Base-by-base conservation (phyloP, 345 rosid genomes). In the Cardamine resedifolia region DNA sequence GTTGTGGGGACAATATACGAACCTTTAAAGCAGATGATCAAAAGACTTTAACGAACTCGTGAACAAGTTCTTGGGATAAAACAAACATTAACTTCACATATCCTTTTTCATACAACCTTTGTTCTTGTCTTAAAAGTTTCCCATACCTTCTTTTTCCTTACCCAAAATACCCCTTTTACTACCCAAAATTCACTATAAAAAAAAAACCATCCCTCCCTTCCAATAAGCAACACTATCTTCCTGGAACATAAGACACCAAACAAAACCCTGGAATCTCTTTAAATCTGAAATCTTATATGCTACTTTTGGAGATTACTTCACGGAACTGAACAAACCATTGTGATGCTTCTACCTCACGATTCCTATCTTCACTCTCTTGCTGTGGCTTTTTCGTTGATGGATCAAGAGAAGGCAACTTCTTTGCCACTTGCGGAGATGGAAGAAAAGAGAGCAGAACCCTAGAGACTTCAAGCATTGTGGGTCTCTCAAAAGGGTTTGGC, bases 401-500 rank as follows among this genome's bases (percentile, higher is more conserved):
- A 76, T 88, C 87, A 1, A 77, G 14, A 4, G 86, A 45, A 47
- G 59, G 19, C 20, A 31, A 31, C 70, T 78, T 78, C 62, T 94
- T 94, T 0, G 56, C 31, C 0, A 72, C 4, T 0, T 82, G 81
- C 23, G 79, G 79, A 15, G 84, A 59, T 31, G 98, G 96, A 14
- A 90, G 74, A 19, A 91, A 82, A 8, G 96, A 85, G 30, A 84
- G 77, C 66, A 95, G 60, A 53, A 88, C 91, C 64, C 90, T 81
- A 0, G 88, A 85, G 10, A 95, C 98, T 52, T 91, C 97, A 14
- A 85, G 93, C 99, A 95, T 95, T 16, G 92, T 85, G 2, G 99
- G 99, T 43, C 98, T 80, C 73, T 89, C 96, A 0, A 83, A 83
- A 8, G 96, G 94, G 58, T 82, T 64, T 10, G 77, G 82, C 81